Evolutionary conservation across 2,329 filamentous ascomycete species (phyloP).

Genomic region (Xylariaceae sp.): DNA sequence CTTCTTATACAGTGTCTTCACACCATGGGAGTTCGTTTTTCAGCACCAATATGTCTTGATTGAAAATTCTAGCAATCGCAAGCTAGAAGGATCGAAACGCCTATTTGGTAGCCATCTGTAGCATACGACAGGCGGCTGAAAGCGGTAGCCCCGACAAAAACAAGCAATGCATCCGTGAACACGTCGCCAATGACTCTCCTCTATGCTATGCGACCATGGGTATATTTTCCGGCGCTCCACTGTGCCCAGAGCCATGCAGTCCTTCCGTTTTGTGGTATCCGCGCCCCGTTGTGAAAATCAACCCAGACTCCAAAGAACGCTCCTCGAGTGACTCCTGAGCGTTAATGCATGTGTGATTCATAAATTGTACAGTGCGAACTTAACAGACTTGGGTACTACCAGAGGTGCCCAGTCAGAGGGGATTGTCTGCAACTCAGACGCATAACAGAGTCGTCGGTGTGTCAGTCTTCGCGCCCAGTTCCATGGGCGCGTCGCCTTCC

Average conservation of each 20-base stretch:
- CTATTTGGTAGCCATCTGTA: no score
- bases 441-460: constrained; percentile 7
- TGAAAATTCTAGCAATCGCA: no score
- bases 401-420: background rate
- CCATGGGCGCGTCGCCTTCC: constrained; percentile 17
- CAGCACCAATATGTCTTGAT: no score
- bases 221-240: background rate
- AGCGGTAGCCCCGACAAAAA: no score
- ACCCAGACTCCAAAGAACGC: constrained; percentile 14
- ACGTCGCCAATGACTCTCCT: constrained; percentile 3
- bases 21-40: no score
- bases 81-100: no score
- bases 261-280: constrained; percentile 13
- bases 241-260: constrained; percentile 8
- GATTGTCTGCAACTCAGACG: no score
- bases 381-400: background rate
- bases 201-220: background rate
- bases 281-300: constrained; percentile 12
- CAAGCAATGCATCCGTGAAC: background rate
- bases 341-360: constrained; percentile 15
- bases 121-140: no score
- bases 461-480: constrained; percentile 9
- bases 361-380: constrained; percentile 14
- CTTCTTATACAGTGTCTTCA: no score
- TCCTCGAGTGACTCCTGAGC: constrained; percentile 13